Base-by-base conservation (phyloP, 78 protist genomes). In the Dictyostelium brefeldianum region DNA sequence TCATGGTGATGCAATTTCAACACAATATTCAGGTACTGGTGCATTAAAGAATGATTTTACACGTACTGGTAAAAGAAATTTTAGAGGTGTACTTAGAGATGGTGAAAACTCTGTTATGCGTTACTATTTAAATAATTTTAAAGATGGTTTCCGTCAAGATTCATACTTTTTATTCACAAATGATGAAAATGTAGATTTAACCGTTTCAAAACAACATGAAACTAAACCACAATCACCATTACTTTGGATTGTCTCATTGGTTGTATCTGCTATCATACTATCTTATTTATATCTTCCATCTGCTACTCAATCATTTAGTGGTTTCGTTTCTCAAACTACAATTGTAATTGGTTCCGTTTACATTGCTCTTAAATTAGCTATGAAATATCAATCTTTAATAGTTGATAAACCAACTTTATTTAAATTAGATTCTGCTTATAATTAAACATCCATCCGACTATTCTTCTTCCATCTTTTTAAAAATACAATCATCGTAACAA, bases 41-140 rank as follows among this genome's bases (percentile, higher is more conserved):
- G 97, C 97, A 7, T n/a, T 95, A 12, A 95, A 95, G 78, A 90
- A 80, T 31, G 97, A 95, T 70, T 82, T 81, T 64, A 95, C 97
- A 15, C 31, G 95, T 27, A 80, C 90, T 9, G 95, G 95, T 57
- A 91, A 79, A 51, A 80, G 95, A 77, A 43, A 43, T 20, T 64
- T 81, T 47, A 20, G 41, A 20, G 95, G 95, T 54, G 79, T 77
- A 8, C 27, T 91, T 1, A 41, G 81, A 43, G 95, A 91, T 67
- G 95, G 95, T 59, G 80, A 83, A 53, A 80, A 81, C 73, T 91
- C 95, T 15, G 59, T 81, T 5, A 62, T 25, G 18, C 36, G 96
- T 18, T 94, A 94, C 56, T 81, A 83, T 36, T 51, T 83, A 2
- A 94, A 94, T 36, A 94, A 94, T 70, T 83, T 94, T 77, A 59